Evolutionary conservation across 164 flowering plant species (phyloP).

Genomic region (Umbellularia californica): DNA sequence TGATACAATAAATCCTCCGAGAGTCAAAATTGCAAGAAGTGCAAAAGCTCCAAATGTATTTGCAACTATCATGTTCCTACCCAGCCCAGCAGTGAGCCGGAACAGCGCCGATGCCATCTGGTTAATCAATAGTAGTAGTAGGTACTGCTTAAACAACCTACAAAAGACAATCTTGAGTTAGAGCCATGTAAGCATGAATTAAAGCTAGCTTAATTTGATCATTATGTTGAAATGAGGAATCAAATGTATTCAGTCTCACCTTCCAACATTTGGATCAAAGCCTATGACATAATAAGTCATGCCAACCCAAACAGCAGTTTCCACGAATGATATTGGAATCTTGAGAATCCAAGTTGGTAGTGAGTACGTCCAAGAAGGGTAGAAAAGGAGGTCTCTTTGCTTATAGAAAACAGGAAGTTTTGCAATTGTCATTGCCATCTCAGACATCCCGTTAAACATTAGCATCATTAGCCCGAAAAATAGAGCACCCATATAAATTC

Average conservation of each 20-base stretch:
- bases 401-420: conserved; percentile 39
- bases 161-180: not conserved
- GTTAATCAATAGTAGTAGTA: conserved; percentile 31
- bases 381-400: conserved; percentile 51
- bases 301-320: conserved; percentile 46
- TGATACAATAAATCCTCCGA: conserved; percentile 45
- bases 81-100: conserved; percentile 36
- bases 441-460: conserved; percentile 13
- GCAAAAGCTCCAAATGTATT: conserved; percentile 45
- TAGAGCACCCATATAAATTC: conserved; percentile 14
- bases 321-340: conserved; percentile 47
- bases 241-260: conserved; percentile 21
- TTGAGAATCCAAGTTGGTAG: conserved; percentile 43
- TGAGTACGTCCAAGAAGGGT: conserved; percentile 57
- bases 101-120: conserved; percentile 53
- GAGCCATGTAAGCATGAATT: not conserved
- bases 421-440: conserved; percentile 17
- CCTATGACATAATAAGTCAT: conserved; percentile 54
- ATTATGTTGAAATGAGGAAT: not conserved
- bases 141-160: conserved; percentile 49
- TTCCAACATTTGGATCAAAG: conserved; percentile 42
- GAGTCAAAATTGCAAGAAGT: conserved; percentile 27
- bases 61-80: conserved; percentile 46
- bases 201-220: not conserved
- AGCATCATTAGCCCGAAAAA: conserved; percentile 4